Evolutionary conservation across 768 basidiomycete genomes (phyloP).

Genomic region (Psilocybe subaeruginosa): DNA sequence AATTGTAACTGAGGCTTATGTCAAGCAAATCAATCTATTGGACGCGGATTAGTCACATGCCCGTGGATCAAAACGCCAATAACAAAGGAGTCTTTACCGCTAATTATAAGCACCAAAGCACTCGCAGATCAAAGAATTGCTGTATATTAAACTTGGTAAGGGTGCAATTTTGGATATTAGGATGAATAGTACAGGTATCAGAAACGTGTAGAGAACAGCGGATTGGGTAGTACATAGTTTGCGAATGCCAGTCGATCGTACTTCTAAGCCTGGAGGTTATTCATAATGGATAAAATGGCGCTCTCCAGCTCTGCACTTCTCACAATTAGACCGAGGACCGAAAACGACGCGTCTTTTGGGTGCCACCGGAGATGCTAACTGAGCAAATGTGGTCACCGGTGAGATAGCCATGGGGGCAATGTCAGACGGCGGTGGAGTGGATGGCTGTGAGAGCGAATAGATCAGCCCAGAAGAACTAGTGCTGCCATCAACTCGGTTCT

Average conservation of each 20-base stretch:
- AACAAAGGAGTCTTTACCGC: not conserved
- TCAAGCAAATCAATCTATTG: not conserved
- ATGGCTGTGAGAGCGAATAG: slow-evolving; percentile 7
- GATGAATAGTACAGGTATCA: not conserved
- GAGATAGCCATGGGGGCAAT: slow-evolving; percentile 28
- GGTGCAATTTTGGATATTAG: not conserved
- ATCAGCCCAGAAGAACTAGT: not conserved
- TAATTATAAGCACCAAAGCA: too few relatives aligned
- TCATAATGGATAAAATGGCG: slow-evolving; percentile 27
- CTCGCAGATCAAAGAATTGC: too few relatives aligned
- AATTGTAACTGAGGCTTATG: not conserved
- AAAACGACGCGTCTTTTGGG: slow-evolving; percentile 32
- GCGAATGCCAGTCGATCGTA: not conserved
- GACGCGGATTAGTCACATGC: not conserved
- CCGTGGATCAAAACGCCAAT: not conserved
- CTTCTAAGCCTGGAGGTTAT: not conserved
- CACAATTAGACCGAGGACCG: slow-evolving; percentile 33
- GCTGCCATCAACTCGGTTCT: not conserved
- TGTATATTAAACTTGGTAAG: too few relatives aligned
- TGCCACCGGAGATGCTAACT: slow-evolving; percentile 10
- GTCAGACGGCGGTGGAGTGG: slow-evolving; percentile 13
- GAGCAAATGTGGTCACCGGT: slow-evolving; percentile 23
- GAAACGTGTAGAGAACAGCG: not conserved
- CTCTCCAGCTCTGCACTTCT: slow-evolving; percentile 30
- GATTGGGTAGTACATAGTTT: not conserved